Conservation (phyloP, 192 early-diverging fungal genomes). For the Backusella parvicylindrica region DNA sequence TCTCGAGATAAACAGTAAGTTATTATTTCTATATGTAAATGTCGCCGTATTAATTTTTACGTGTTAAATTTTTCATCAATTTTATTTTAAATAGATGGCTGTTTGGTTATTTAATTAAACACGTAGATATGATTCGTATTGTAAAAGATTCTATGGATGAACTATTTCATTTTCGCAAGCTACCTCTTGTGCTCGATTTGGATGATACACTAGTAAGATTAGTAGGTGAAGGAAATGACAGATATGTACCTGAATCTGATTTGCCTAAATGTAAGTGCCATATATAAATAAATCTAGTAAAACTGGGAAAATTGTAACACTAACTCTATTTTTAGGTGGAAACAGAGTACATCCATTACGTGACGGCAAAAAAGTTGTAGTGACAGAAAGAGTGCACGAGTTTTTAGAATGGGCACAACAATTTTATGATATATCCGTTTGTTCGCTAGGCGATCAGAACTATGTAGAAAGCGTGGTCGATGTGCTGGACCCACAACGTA, state of each 20-base stretch:
- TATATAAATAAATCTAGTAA: not conserved
- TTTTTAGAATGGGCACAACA: conserved; percentile 71
- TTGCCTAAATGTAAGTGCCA: conserved; percentile 21
- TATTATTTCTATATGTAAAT: not conserved
- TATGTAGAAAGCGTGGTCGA: conserved; percentile 71
- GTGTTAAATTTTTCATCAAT: not conserved
- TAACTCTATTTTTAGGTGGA: conserved; percentile 38
- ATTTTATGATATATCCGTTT: conserved; percentile 70
- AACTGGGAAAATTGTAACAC: not conserved
- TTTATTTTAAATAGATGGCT: conserved; percentile 39
- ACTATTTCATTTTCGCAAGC: conserved; percentile 43
- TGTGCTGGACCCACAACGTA: conserved; percentile 59
- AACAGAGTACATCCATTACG: conserved; percentile 54
- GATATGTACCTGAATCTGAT: conserved; percentile 57
- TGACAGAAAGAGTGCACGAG: conserved; percentile 63
- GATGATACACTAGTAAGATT: conserved; percentile 75
- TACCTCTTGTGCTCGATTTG: conserved; percentile 74
- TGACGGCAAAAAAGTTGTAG: conserved; percentile 62
- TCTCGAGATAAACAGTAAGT: conserved; percentile 55
- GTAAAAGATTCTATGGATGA: conserved; percentile 49
- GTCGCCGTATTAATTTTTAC: not conserved
- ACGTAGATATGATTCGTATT: conserved; percentile 48
- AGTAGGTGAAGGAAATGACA: conserved; percentile 54
- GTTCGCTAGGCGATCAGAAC: conserved; percentile 69
- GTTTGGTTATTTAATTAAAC: conserved; percentile 63